Base-by-base conservation (phyloP, 2,329 filamentous ascomycete species). In the Endothia cerciana region DNA sequence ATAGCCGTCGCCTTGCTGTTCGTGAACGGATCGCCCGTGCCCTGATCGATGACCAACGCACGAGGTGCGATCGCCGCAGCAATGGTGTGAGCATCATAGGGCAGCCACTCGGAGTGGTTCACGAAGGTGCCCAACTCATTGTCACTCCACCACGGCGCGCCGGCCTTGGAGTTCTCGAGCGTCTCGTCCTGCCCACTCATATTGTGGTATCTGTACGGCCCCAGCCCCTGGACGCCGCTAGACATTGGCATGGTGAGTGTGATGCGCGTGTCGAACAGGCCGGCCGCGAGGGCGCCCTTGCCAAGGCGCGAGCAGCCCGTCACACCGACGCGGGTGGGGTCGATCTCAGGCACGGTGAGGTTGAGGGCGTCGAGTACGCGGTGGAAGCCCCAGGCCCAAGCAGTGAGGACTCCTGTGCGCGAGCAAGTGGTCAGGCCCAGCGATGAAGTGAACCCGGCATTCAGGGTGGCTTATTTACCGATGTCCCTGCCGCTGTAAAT, bases 31-130 rank as follows among this genome's bases (percentile, higher is more conserved):
- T 83, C 82, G 6, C 77, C 78, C 0, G 81, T 82, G 19, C 85
- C 84, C 73, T 87, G 85, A 61, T 87, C 84, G 30, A 85, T 82
- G 25, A 86, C 76, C 7, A 88, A 74, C 2, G 84, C 83, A 28
- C 85, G 77, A 2, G 86, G 86, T n/a, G 84, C 84, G 36, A 87
- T 79, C 25, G 87, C 78, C 8, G 80, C 85, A n/a, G 83, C 85
- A 51, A 88, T 81, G 69, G 83, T 82, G 73, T 88, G 85, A 59
- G 86, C 85, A 70, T 87, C 85, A 68, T 83, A 82, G 2, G 86
- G 83, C 55, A 87, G 77, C 71, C 80, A 80, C 71, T 81, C 80
- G 64, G 79, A 78, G 69, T 77, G 82, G 79, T 89, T 85, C 82
- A 81, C 78, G 68, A 81, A 79, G 13, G 82, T 91, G 60, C 84